A percentile compares a stretch with the other conserved stretches of the same genome.
Conservation (phyloP, 805 yeast genomes). For the Candida insectorum region DNA sequence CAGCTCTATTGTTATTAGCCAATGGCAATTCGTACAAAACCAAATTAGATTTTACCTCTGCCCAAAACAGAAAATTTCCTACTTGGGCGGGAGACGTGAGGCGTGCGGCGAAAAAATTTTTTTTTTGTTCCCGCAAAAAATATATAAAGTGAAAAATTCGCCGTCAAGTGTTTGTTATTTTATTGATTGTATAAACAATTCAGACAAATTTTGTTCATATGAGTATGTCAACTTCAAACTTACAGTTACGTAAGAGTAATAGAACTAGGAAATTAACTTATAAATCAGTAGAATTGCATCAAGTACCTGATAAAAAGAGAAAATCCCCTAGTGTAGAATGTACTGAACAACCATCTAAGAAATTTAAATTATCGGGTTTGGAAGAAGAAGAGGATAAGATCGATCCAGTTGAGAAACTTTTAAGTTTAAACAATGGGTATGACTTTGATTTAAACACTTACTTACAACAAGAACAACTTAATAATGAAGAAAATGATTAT, state of each 20-base stretch:
- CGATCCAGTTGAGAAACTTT: constrained; percentile 42
- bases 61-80: constrained; percentile 2
- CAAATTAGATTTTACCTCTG: too few species aligned
- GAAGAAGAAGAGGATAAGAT: constrained; percentile 23
- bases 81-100: constrained; percentile 9
- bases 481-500: constrained; percentile 4
- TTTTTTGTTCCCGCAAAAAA: constrained; percentile 1
- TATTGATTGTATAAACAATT: not conserved
- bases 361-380: not conserved
- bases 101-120: constrained; percentile 14
- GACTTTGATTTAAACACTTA: constrained; percentile 4
- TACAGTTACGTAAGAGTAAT: not conserved
- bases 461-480: constrained; percentile 3
- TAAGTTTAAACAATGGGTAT: constrained; percentile 21
- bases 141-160: constrained; percentile 8
- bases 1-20: too few species aligned
- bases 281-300: constrained; percentile 3
- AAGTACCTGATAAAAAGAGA: constrained; percentile 1
- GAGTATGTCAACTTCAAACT: constrained; percentile 5
- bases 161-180: constrained; percentile 2
- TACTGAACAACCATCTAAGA: not conserved
- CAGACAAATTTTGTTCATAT: constrained; percentile 1
- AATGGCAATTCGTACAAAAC: too few species aligned
- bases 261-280: constrained; percentile 4
- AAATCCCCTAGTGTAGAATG: too few species aligned